A percentile compares a stretch with the other conserved stretches of the same genome.
Conservation (phyloP, 2,329 filamentous ascomycete species). For the Pseudofabraea citricarpa region DNA sequence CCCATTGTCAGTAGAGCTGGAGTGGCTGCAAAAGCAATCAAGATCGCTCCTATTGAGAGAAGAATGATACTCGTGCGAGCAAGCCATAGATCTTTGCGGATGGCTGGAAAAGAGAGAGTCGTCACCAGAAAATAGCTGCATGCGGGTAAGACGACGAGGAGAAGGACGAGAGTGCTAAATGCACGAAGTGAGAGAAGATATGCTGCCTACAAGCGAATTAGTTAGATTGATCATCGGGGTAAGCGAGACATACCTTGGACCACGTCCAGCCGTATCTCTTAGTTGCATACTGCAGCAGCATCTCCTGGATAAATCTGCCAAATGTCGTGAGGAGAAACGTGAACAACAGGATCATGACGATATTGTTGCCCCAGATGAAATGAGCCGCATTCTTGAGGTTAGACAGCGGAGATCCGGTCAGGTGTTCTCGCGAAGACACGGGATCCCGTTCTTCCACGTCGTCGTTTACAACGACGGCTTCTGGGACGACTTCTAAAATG, state of each 20-base stretch:
- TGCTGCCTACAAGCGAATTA: slow-evolving; percentile 5
- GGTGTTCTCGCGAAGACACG: neutral
- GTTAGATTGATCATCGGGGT: neutral
- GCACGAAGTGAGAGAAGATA: slow-evolving; percentile 10
- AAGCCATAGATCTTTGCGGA: slow-evolving; percentile 12
- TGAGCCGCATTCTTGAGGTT: slow-evolving; percentile 5
- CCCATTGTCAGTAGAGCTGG: slow-evolving; percentile 7
- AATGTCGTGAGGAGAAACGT: slow-evolving; percentile 7
- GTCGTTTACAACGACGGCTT: slow-evolving; percentile 5
- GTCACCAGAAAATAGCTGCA: neutral
- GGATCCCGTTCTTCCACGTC: neutral
- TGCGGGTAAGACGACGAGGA: neutral
- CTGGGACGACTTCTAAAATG: neutral
- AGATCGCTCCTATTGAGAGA: slow-evolving; percentile 6
- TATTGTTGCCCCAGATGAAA: neutral
- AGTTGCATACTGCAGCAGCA: slow-evolving; percentile 48
- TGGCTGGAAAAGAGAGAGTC: neutral
- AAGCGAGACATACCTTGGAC: slow-evolving; percentile 29
- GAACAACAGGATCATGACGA: slow-evolving; percentile 1
- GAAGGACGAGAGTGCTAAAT: neutral
- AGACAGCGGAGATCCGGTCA: neutral
- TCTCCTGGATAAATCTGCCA: slow-evolving; percentile 21
- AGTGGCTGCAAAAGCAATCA: slow-evolving; percentile 5
- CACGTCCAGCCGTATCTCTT: slow-evolving; percentile 45
- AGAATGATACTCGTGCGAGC: slow-evolving; percentile 18